Percentiles rank a stretch among this genome's conserved stretches.
phyloP scores from a whole-genome alignment of 2,329 filamentous ascomycete genomes.

The Orbilia oligospora region DNA sequence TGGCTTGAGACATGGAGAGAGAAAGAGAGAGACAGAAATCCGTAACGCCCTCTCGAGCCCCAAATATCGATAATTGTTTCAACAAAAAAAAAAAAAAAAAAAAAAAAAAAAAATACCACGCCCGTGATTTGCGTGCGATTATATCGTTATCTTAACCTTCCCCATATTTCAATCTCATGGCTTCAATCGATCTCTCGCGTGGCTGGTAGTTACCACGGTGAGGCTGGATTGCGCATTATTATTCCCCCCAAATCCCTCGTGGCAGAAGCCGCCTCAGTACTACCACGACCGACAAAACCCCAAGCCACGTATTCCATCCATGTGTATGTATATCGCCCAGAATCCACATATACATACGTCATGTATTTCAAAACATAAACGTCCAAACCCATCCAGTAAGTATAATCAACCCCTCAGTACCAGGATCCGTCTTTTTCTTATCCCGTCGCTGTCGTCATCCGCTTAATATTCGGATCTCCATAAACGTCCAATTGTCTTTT shows the following conservation, averaged over 20 bases:
- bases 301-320: too few species aligned
- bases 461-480: constrained; percentile 83
- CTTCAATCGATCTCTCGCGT: constrained; percentile 27
- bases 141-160: constrained; percentile 10
- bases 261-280: background rate
- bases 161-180: background rate
- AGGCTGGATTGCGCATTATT: constrained; percentile 29
- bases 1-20: too few species aligned
- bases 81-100: too few species aligned
- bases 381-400: background rate
- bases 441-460: constrained; percentile 70
- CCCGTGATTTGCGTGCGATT: constrained; percentile 40
- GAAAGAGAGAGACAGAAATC: background rate
- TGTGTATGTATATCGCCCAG: background rate
- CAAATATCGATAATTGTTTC: background rate
- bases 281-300: background rate
- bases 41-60: background rate
- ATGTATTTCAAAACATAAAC: background rate
- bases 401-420: background rate
- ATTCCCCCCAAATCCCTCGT: constrained; percentile 17
- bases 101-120: too few species aligned
- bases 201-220: constrained; percentile 12
- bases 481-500: constrained; percentile 85
- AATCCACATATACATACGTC: background rate
- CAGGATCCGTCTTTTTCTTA: background rate